These are phyloP conservation scores for Lachnellula arida DNA, from an alignment of 2,329 filamentous ascomycete genomes.

Conservation along the genomic window DNA sequence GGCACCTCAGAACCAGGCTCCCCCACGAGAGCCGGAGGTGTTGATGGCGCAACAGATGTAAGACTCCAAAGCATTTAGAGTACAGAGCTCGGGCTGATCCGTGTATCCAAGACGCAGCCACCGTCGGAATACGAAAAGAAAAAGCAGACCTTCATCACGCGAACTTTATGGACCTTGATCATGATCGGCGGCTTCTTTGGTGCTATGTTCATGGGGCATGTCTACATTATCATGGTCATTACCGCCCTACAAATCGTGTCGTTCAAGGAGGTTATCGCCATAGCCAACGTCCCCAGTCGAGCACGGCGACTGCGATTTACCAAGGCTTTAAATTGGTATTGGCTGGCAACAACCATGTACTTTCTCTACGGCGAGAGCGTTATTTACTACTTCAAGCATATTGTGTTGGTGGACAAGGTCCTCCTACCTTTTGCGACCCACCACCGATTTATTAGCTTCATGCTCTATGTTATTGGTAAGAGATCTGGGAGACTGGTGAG, in stretches of 20 bases:
- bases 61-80: slow-evolving; percentile 20
- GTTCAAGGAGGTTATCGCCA: slow-evolving; percentile 99
- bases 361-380: slow-evolving; percentile 98
- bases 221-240: slow-evolving; percentile 92
- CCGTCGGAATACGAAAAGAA: slow-evolving; percentile 92
- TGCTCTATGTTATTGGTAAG: slow-evolving; percentile 93
- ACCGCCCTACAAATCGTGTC: slow-evolving; percentile 93
- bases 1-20: slow-evolving; percentile 40
- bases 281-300: slow-evolving; percentile 88
- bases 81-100: slow-evolving; percentile 18
- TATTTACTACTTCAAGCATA: slow-evolving; percentile 99
- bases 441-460: slow-evolving; percentile 97
- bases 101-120: slow-evolving; percentile 21
- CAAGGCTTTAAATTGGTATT: slow-evolving; percentile 98
- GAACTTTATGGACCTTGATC: slow-evolving; percentile 95
- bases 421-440: slow-evolving; percentile 91
- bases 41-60: slow-evolving; percentile 38
- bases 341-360: slow-evolving; percentile 98
- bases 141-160: slow-evolving; percentile 94
- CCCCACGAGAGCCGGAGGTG: slow-evolving; percentile 20
- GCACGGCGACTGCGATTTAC: slow-evolving; percentile 89
- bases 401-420: slow-evolving; percentile 90
- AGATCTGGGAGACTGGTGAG: slow-evolving; percentile 12
- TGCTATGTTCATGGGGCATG: slow-evolving; percentile 90
- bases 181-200: slow-evolving; percentile 95